These are phyloP conservation scores for Neoascochyta sp. DNA, from an alignment of 2,329 filamentous ascomycete species.

Conservation along the genomic window DNA sequence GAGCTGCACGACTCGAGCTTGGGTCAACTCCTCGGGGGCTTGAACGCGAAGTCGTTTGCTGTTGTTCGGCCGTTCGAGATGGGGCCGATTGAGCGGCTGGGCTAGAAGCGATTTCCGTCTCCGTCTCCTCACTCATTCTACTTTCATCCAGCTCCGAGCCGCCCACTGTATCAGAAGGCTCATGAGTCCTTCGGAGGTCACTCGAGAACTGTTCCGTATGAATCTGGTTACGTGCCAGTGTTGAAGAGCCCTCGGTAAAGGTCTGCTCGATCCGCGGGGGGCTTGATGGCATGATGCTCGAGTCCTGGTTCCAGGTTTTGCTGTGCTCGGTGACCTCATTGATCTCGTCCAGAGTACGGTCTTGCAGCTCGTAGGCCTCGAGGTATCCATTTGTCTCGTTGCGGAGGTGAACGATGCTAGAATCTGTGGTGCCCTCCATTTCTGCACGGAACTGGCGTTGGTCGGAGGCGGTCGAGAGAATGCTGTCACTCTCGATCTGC, in stretches of 20 bases:
- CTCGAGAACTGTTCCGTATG: no score
- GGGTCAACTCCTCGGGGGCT: no score
- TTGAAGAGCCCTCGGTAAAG: slow-evolving; percentile 18
- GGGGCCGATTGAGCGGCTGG: slow-evolving; percentile 7
- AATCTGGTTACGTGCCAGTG: no score
- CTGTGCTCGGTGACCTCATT: slow-evolving; percentile 36
- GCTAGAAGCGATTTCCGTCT: slow-evolving; percentile 6
- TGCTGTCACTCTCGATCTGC: slow-evolving; percentile 23
- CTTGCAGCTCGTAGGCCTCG: slow-evolving; percentile 31
- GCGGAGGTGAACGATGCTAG: slow-evolving; percentile 29
- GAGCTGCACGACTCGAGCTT: no score
- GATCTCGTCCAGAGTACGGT: slow-evolving; percentile 31
- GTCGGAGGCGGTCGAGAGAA: slow-evolving; percentile 27
- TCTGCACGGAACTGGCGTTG: slow-evolving; percentile 29
- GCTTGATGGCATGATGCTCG: slow-evolving; percentile 18
- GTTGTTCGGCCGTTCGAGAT: slow-evolving; percentile 4
- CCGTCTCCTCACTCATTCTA: slow-evolving; percentile 5
- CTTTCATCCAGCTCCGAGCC: no score
- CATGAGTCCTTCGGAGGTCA: no score
- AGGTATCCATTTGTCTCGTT: slow-evolving; percentile 34
- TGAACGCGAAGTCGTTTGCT: slow-evolving; percentile 7
- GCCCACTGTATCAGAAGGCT: slow-evolving; percentile 5
- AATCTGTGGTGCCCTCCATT: slow-evolving; percentile 25
- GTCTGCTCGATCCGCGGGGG: slow-evolving; percentile 18
- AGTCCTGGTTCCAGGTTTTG: slow-evolving; percentile 15